Percentiles rank a stretch among this genome's conserved stretches.
Evolutionary conservation across 2,329 filamentous ascomycete species (phyloP).

Genomic region (Penicillium expansum): DNA sequence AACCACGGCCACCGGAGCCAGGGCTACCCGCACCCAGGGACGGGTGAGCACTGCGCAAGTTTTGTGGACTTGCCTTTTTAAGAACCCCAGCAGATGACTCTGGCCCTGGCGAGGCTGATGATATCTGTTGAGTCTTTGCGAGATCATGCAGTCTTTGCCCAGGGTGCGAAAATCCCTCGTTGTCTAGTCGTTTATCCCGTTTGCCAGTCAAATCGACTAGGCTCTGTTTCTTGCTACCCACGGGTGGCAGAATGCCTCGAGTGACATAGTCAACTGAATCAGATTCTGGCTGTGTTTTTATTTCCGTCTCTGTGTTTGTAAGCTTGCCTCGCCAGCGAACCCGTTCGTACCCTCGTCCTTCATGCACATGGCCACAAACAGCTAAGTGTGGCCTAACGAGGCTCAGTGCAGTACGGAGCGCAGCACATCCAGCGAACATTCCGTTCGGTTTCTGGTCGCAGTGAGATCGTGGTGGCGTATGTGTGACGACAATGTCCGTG

Average conservation of each 20-base stretch:
- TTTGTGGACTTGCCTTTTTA: slow-evolving; percentile 3
- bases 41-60: slow-evolving; percentile 1
- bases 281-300: not conserved
- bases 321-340: slow-evolving; percentile 45
- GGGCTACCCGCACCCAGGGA: slow-evolving; percentile 11
- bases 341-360: slow-evolving; percentile 53
- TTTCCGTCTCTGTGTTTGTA: not conserved
- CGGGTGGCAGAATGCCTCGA: slow-evolving; percentile 38
- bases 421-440: slow-evolving; percentile 49
- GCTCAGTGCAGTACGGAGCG: slow-evolving; percentile 46
- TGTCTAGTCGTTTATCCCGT: slow-evolving; percentile 36
- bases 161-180: slow-evolving; percentile 21
- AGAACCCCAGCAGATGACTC: slow-evolving; percentile 6
- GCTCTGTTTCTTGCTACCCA: slow-evolving; percentile 53
- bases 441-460: slow-evolving; percentile 43
- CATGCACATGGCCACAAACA: slow-evolving; percentile 61
- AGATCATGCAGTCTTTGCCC: not conserved
- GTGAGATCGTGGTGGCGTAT: slow-evolving; percentile 54
- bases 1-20: not conserved
- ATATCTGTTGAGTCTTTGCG: not conserved
- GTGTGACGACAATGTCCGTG: slow-evolving; percentile 55
- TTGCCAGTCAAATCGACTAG: slow-evolving; percentile 53
- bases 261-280: slow-evolving; percentile 14
- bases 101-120: slow-evolving; percentile 5
- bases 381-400: slow-evolving; percentile 51